phyloP scores from a whole-genome alignment of 192 early-diverging fungal genomes.

The Podila clonocystis region DNA sequence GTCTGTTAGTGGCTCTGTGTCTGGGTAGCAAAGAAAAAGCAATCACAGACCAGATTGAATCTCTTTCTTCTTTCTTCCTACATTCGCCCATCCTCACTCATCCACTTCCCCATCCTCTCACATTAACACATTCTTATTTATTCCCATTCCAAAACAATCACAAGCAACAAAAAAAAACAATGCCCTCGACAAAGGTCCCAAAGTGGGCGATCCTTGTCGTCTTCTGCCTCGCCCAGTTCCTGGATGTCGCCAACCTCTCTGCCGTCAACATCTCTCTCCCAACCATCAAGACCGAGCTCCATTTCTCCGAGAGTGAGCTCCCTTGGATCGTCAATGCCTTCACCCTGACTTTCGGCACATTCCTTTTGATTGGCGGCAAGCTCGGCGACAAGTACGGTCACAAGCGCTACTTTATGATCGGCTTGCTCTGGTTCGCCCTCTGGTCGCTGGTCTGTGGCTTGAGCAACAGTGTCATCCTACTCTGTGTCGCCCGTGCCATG shows the following conservation, averaged over 20 bases:
- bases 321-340: slow-evolving; percentile 55
- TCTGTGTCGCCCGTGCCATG: slow-evolving; percentile 45
- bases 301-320: slow-evolving; percentile 46
- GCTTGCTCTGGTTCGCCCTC: slow-evolving; percentile 49
- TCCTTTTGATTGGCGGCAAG: slow-evolving; percentile 51
- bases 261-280: slow-evolving; percentile 56
- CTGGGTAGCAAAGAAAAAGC: too few species aligned
- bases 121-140: background rate
- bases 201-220: slow-evolving; percentile 46
- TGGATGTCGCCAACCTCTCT: slow-evolving; percentile 53
- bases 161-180: background rate
- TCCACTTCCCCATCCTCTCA: background rate
- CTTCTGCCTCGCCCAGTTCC: slow-evolving; percentile 49
- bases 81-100: slow-evolving; percentile 2
- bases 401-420: slow-evolving; percentile 36
- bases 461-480: slow-evolving; percentile 23
- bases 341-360: slow-evolving; percentile 53
- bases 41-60: background rate
- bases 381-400: slow-evolving; percentile 59
- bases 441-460: slow-evolving; percentile 54
- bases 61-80: slow-evolving; percentile 6
- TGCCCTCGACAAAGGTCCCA: slow-evolving; percentile 18
- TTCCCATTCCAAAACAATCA: background rate
- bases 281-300: slow-evolving; percentile 46
- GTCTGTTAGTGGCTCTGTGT: too few species aligned